Percentiles rank a stretch among this genome's conserved stretches.
Evolutionary conservation across 2,329 filamentous ascomycete species (phyloP).

Genomic region (Thelonectria discophora): DNA sequence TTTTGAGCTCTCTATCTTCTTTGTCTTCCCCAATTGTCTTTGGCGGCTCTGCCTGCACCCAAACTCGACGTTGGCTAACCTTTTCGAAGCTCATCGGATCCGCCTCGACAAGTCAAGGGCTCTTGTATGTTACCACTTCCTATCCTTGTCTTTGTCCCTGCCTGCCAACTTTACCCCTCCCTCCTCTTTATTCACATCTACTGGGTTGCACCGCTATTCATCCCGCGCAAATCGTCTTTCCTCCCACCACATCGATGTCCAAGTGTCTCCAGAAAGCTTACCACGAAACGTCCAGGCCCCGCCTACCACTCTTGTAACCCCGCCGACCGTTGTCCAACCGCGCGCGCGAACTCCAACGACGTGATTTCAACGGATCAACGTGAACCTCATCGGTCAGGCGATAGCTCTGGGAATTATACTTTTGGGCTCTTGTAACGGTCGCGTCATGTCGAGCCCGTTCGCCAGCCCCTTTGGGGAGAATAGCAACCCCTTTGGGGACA

Average conservation of each 20-base stretch:
- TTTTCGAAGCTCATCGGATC: constrained; percentile 24
- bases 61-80: constrained; percentile 31
- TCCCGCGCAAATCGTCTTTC: background rate
- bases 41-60: constrained; percentile 17
- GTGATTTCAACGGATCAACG: constrained; percentile 71
- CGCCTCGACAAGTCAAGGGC: constrained; percentile 22
- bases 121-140: constrained; percentile 31
- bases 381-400: constrained; percentile 40
- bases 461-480: constrained; percentile 75
- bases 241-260: background rate
- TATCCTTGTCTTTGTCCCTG: constrained; percentile 14
- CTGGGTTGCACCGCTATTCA: background rate
- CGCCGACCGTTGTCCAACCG: constrained; percentile 73
- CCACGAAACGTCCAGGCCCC: constrained; percentile 67
- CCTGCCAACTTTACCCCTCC: constrained; percentile 11
- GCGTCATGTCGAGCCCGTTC: constrained; percentile 78
- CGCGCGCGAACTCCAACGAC: constrained; percentile 74
- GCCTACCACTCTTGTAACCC: constrained; percentile 66
- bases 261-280: constrained; percentile 62
- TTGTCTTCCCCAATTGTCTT: constrained; percentile 30
- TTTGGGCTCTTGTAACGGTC: constrained; percentile 10
- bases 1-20: constrained; percentile 29
- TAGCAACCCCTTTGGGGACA: constrained; percentile 47
- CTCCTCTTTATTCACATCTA: background rate
- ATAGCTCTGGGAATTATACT: constrained; percentile 14